phyloP scores from a whole-genome alignment of 495 filamentous ascomycete species.

The Extremus antarcticus region DNA sequence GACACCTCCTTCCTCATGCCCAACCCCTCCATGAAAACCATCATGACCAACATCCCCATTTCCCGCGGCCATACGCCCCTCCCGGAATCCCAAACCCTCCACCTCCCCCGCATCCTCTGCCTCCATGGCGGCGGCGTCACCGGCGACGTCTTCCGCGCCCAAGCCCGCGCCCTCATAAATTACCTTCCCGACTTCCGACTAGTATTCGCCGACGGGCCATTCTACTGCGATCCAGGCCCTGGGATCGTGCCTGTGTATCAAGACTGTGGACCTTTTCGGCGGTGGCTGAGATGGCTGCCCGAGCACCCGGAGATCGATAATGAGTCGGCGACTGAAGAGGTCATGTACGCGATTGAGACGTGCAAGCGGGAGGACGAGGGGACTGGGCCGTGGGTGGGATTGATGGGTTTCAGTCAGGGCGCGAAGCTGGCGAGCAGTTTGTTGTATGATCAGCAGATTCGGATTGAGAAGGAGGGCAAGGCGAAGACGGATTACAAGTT shows the following conservation, averaged over 20 bases:
- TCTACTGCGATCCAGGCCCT: constrained; percentile 39
- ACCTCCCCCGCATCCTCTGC: constrained; percentile 39
- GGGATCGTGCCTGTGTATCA: constrained; percentile 44
- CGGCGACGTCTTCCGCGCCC: constrained; percentile 46
- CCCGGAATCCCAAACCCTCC: background rate
- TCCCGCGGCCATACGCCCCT: background rate
- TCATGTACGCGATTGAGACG: constrained; percentile 26
- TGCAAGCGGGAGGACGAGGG: constrained; percentile 33
- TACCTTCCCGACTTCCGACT: constrained; percentile 45
- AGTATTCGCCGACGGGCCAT: constrained; percentile 49
- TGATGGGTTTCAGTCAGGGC: constrained; percentile 48
- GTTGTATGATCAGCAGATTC: constrained; percentile 30
- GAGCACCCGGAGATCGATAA: constrained; percentile 36
- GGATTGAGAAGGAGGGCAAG: constrained; percentile 23
- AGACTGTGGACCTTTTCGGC: constrained; percentile 44
- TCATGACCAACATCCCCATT: background rate
- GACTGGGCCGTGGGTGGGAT: constrained; percentile 43
- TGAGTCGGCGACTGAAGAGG: constrained; percentile 30
- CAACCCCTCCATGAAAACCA: background rate
- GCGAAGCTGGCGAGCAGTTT: constrained; percentile 48
- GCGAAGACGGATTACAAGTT: constrained; percentile 27
- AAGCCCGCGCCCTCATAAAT: constrained; percentile 43
- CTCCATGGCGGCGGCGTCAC: constrained; percentile 58
- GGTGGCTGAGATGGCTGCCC: constrained; percentile 47
- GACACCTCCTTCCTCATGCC: background rate